Evolutionary conservation across 345 rosid species (phyloP), one percentile per base, ranked within the genome.

Genomic region (Durio zibethinus): DNA sequence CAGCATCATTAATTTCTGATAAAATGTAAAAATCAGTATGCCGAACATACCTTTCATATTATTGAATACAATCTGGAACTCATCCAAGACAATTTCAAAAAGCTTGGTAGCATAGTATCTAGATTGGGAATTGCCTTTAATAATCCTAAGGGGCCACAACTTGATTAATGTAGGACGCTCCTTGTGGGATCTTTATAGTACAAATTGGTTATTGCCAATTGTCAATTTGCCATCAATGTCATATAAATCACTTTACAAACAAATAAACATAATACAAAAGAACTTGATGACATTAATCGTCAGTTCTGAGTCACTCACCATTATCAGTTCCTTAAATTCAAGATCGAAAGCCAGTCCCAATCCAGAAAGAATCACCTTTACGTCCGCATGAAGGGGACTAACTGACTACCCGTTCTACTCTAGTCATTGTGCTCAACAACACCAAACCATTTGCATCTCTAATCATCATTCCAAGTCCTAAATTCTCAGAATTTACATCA

Each of bases 81-180:
- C 50, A 1, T 64, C 62, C 60, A 53, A 35, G 53, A 66, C 50
- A 15, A 76, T 50, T 78, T 74, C 47, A 9, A 53, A 75, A 63
- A 62, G 77, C 23, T 69, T 18, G 47, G 74, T 5, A 73, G 33
- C 64, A 53, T 38, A 82, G 74, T 45, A 36, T 71, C 82, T 72
- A 33, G 29, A 78, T 69, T n/a, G 18, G 79, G 78, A 77, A 74
- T 23, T 35, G 74, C 75, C 70, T 72, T 74, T 4, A 60, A 67
- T 64, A 27, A 45, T 33, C 29, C 20, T 52, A 15, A 7, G 36
- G 71, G 79, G 25, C 68, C 84, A 74, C 84, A 50, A 43, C 68
- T 71, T 81, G 64, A 38, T 81, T 50, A 57, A 11, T 62, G 74
- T 25, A 53, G 73, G 69, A 45, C 62, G n/a, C 69, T 36, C 48